Evolutionary conservation across 1,139 yeast species (phyloP), one percentile per base, ranked within the genome.

Genomic region (Suhomyces guaymorum): DNA sequence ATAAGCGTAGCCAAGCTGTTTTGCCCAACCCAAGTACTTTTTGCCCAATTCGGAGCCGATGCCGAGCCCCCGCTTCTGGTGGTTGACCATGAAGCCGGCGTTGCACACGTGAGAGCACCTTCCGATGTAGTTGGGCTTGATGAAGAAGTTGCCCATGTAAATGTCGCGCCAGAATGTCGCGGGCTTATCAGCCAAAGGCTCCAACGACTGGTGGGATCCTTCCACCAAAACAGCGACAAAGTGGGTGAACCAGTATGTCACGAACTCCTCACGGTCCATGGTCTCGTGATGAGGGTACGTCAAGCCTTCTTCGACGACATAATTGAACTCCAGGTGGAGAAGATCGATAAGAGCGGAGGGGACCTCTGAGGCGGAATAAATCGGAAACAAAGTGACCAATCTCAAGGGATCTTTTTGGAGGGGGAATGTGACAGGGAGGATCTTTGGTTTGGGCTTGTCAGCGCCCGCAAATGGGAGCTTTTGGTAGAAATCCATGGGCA

Each of bases 81-180:
- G 66, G 41, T 73, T 75, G 3, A 86, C 92, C 4, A 83, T 55
- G 51, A 87, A 87, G 0, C 92, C 94, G 1, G 80, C 95, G 54
- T 86, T 87, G 51, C 95, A 84, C 12, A 73, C 80, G 49, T 87
- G 95, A 0, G 89, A 78, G 43, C 88, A 80, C 35, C 94, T 69
- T 3, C 92, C 94, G 2, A 67, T 59, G 54, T 86, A 87, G 56
- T 87, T 87, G 24, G 95, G 94, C 50, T 81, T 83, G 44, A 87
- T 68, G 56, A 80, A 84, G 55, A 80, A 83, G 3, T 82, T 74
- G 1, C 95, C 96, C 26, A 85, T 55, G 43, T 76, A 74, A 5
- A 47, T 42, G 0, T 60, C 46, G 7, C 59, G 56, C 79, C 82
- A 79, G 22, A 17, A 29, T 10, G 15, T 15, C 2, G 17, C 9